A percentile compares a stretch with the other conserved stretches of the same genome.
Conservation (phyloP, 1,139 yeast species). For the Hemisphaericaspora subhashii region DNA sequence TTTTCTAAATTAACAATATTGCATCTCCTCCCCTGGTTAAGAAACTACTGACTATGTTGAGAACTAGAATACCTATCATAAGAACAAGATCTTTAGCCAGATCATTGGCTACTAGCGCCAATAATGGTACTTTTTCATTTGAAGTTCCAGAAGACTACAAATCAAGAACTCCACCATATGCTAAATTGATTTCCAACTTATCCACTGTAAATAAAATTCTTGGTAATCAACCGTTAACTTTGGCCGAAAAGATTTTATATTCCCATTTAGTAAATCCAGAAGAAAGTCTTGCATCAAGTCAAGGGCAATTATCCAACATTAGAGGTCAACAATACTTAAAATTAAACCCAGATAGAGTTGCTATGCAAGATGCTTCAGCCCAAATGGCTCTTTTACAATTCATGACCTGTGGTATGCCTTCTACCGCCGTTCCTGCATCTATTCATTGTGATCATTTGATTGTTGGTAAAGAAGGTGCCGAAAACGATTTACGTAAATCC, state of each 20-base stretch:
- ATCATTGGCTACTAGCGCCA: slow-evolving; percentile 37
- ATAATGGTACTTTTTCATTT: slow-evolving; percentile 15
- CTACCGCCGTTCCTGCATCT: slow-evolving; percentile 89
- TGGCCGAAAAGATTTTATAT: slow-evolving; percentile 91
- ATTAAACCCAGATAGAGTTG: slow-evolving; percentile 95
- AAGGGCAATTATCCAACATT: slow-evolving; percentile 53
- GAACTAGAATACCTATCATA: slow-evolving; percentile 9
- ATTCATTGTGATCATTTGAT: slow-evolving; percentile 97
- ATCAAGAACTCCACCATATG: slow-evolving; percentile 85
- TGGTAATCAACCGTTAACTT: slow-evolving; percentile 73
- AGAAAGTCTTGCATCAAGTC: slow-evolving; percentile 57
- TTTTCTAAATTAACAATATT: background rate
- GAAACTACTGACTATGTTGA: slow-evolving; percentile 11
- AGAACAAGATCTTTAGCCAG: slow-evolving; percentile 15
- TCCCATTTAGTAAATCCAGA: slow-evolving; percentile 88
- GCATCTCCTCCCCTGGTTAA: background rate
- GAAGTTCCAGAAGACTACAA: slow-evolving; percentile 58
- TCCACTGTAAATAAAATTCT: slow-evolving; percentile 61
- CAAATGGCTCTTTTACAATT: slow-evolving; percentile 96
- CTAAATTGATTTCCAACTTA: slow-evolving; percentile 66
- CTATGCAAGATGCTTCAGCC: slow-evolving; percentile 99
- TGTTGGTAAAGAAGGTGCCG: slow-evolving; percentile 93
- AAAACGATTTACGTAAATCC: slow-evolving; percentile 68
- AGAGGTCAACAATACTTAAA: slow-evolving; percentile 87
- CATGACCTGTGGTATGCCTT: slow-evolving; percentile 89